Base-by-base conservation (phyloP, 768 basidiomycete species). In the Suillus sp. region DNA sequence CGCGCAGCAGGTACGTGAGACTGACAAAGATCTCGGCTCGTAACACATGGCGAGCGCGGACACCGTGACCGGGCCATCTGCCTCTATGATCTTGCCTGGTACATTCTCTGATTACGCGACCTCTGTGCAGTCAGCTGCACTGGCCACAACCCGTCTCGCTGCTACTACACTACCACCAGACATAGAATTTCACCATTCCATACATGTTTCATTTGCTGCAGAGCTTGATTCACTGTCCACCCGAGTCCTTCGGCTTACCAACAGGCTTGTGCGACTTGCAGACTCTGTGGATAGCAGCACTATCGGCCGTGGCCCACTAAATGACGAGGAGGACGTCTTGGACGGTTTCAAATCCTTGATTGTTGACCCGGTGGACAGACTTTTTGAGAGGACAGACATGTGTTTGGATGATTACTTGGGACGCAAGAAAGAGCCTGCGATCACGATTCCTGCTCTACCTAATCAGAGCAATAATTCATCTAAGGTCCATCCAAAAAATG, bases 371-470 rank as follows among this genome's bases (percentile, higher is more conserved):
- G 85, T 96, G 82, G 96, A 99, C 72, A 82, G 84, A 54, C 74
- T 98, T 59, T 75, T 97, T 63, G 97, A 99, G 76, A 83, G 86
- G 59, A 91, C 93, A 4, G 95, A 98, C 71, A 89, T 86, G 10
- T 87, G 86, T 66, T 75, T 99, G 42, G 96, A 99, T 70, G 86
- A 91, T 66, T 84, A 84, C 66, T 79, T 86, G 43, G 94, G 94
- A 5, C 79, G 83, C 65, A 86, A 80, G 60, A 94, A 90, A 74
- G 79, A 84, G 0, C 84, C 88, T 43, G 86, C 83, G 1, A 88
- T 92, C 56, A 78, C 80, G 14, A 76, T 91, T 47, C 85, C 89
- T 56, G 78, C 81, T 27, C 68, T 53, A 30, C 62, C 67, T 43
- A 62, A 27, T n/a, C 65, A 62, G 51, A 66, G 48, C 10, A 61